A percentile compares a stretch with the other conserved stretches of the same genome.
Conservation (phyloP, 1,284 basidiomycete species). For the Mycena citricolor region DNA sequence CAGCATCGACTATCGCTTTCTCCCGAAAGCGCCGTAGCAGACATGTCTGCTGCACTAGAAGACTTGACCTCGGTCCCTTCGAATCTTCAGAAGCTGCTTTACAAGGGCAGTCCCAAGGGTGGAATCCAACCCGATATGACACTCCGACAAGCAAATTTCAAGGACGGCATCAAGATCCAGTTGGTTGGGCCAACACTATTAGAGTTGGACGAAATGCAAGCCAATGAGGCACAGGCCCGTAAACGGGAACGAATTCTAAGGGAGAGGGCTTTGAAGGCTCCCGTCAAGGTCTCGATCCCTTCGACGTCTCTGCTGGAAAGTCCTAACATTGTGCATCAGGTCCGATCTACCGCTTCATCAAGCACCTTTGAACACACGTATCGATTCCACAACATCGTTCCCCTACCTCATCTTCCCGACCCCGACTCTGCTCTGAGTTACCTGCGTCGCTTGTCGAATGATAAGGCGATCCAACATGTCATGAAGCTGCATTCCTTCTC, state of each 20-base stretch:
- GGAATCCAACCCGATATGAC: slow-evolving; percentile 37
- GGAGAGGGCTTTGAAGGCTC: slow-evolving; percentile 56
- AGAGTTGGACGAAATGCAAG: slow-evolving; percentile 54
- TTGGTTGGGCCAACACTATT: slow-evolving; percentile 62
- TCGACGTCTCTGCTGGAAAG: background rate
- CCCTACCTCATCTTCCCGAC: slow-evolving; percentile 62
- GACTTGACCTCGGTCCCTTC: slow-evolving; percentile 65
- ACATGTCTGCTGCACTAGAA: slow-evolving; percentile 51
- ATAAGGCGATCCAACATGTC: slow-evolving; percentile 66
- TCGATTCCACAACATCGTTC: slow-evolving; percentile 62
- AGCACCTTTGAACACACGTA: slow-evolving; percentile 43
- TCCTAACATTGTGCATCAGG: no score
- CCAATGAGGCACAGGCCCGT: slow-evolving; percentile 56
- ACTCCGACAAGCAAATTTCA: slow-evolving; percentile 54
- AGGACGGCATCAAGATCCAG: slow-evolving; percentile 62
- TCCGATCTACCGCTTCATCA: slow-evolving; percentile 54
- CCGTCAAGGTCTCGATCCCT: slow-evolving; percentile 52
- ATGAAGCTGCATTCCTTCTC: slow-evolving; percentile 68
- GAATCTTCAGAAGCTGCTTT: slow-evolving; percentile 66
- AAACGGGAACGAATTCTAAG: slow-evolving; percentile 55
- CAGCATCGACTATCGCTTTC: slow-evolving; percentile 45
- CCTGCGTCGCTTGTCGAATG: slow-evolving; percentile 58
- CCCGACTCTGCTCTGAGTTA: slow-evolving; percentile 54
- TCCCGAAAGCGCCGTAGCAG: slow-evolving; percentile 45
- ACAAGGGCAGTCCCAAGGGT: slow-evolving; percentile 61